phyloP scores from a whole-genome alignment of 192 early-diverging fungal genomes.

The Phlyctochytrium bullatum region DNA sequence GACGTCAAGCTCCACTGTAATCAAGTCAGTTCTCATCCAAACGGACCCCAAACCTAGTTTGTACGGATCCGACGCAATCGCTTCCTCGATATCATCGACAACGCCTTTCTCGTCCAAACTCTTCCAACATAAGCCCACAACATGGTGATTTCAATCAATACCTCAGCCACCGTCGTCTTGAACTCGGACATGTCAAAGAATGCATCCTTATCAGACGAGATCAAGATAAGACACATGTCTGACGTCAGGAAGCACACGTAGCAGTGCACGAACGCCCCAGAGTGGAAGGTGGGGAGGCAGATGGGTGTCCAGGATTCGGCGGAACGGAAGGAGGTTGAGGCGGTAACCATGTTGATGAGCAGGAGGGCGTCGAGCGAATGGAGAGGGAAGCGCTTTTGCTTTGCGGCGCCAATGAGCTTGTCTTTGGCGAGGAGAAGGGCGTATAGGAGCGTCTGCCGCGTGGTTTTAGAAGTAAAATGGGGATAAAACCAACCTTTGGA shows the following conservation, averaged over 20 bases:
- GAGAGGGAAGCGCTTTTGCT: conserved; percentile 74
- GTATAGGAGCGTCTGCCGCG: conserved; percentile 6
- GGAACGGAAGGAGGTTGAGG: conserved; percentile 63
- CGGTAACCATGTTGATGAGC: conserved; percentile 75
- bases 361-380: conserved; percentile 79
- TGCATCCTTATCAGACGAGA: conserved; percentile 77
- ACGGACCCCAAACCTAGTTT: conserved; percentile 15
- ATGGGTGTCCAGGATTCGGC: conserved; percentile 91
- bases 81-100: conserved; percentile 34
- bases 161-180: conserved; percentile 56
- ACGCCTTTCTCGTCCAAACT: conserved; percentile 3
- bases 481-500: conserved; percentile 48
- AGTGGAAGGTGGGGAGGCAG: conserved; percentile 86
- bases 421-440: conserved; percentile 68
- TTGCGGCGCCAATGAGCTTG: conserved; percentile 70
- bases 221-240: conserved; percentile 69
- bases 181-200: conserved; percentile 78
- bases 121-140: conserved; percentile 8
- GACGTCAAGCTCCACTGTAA: conserved; percentile 57
- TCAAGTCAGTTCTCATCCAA: neutral
- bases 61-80: conserved; percentile 29
- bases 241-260: conserved; percentile 79
- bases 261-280: conserved; percentile 80
- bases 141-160: neutral
- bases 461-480: neutral